Percentiles rank a stretch among this genome's conserved stretches.
Conservation (phyloP, 2,329 filamentous ascomycete species). For the Neonectria faginata region DNA sequence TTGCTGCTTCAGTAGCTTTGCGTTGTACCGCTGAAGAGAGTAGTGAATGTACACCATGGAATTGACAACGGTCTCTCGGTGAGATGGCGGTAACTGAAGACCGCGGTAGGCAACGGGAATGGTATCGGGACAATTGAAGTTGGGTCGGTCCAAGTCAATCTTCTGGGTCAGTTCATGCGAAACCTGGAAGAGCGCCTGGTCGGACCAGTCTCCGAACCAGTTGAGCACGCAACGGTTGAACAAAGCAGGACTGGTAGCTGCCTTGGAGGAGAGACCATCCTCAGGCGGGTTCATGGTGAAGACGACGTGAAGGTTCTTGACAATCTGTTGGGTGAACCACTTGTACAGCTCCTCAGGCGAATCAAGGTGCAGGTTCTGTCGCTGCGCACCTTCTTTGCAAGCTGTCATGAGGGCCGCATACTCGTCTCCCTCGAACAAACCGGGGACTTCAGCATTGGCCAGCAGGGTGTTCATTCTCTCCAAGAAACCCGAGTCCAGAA, state of each 20-base stretch:
- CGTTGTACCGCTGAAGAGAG: conserved; percentile 90
- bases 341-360: conserved; percentile 99
- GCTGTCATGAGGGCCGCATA: conserved; percentile 99
- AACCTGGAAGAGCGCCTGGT: conserved; percentile 98
- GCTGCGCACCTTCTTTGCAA: conserved; percentile 97
- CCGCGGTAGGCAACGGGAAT: conserved; percentile 93
- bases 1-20: conserved; percentile 89
- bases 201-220: conserved; percentile 99
- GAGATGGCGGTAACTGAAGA: conserved; percentile 84
- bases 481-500: conserved; percentile 97
- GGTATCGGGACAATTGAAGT: conserved; percentile 87
- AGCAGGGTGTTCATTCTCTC: conserved; percentile 99
- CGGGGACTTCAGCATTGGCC: conserved; percentile 98
- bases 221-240: conserved; percentile 99
- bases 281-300: conserved; percentile 99
- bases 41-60: conserved; percentile 99
- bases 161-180: conserved; percentile 94
- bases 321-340: conserved; percentile 99
- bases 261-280: conserved; percentile 93
- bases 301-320: conserved; percentile 98
- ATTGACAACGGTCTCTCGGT: conserved; percentile 93
- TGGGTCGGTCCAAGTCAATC: conserved; percentile 91
- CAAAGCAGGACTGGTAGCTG: conserved; percentile 94
- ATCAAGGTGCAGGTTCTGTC: conserved; percentile 93
- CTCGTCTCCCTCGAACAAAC: conserved; percentile 98